A percentile compares a stretch with the other conserved stretches of the same genome.
Conservation (phyloP, 2,329 filamentous ascomycete species). For the Aureobasidium sp. region DNA sequence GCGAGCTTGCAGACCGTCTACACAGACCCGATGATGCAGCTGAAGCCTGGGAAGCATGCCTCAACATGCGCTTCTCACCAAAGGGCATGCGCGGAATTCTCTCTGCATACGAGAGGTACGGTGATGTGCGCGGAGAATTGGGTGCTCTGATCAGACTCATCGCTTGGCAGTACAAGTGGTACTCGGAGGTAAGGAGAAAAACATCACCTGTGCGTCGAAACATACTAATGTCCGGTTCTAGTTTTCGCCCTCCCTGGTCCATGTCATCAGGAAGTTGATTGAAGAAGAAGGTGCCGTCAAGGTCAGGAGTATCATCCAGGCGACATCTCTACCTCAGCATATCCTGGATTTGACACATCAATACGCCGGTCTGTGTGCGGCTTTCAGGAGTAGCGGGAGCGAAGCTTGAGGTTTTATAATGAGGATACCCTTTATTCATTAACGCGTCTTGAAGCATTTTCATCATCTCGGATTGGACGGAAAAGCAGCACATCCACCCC, state of each 20-base stretch:
- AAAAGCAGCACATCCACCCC: not conserved
- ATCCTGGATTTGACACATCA: slow-evolving; percentile 93
- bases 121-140: slow-evolving; percentile 72
- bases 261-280: slow-evolving; percentile 81
- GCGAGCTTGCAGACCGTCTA: slow-evolving; percentile 81
- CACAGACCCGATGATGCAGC: slow-evolving; percentile 87
- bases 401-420: slow-evolving; percentile 37
- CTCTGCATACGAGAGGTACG: slow-evolving; percentile 65
- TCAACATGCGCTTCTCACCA: slow-evolving; percentile 82
- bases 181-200: slow-evolving; percentile 62
- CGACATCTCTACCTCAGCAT: slow-evolving; percentile 84
- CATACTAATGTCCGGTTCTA: slow-evolving; percentile 22
- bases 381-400: slow-evolving; percentile 88
- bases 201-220: not conserved
- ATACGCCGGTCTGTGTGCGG: slow-evolving; percentile 88
- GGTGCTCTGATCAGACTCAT: slow-evolving; percentile 83
- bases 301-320: slow-evolving; percentile 92
- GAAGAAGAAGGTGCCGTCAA: slow-evolving; percentile 97
- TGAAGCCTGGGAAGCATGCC: slow-evolving; percentile 84
- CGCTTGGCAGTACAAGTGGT: slow-evolving; percentile 98
- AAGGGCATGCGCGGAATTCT: slow-evolving; percentile 84
- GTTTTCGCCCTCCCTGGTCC: slow-evolving; percentile 88
- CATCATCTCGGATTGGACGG: not conserved
- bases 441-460: not conserved
- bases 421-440: slow-evolving; percentile 4